These are phyloP conservation scores for Penicillium rolfsii DNA, from an alignment of 2,329 filamentous ascomycete genomes.

Conservation along the genomic window DNA sequence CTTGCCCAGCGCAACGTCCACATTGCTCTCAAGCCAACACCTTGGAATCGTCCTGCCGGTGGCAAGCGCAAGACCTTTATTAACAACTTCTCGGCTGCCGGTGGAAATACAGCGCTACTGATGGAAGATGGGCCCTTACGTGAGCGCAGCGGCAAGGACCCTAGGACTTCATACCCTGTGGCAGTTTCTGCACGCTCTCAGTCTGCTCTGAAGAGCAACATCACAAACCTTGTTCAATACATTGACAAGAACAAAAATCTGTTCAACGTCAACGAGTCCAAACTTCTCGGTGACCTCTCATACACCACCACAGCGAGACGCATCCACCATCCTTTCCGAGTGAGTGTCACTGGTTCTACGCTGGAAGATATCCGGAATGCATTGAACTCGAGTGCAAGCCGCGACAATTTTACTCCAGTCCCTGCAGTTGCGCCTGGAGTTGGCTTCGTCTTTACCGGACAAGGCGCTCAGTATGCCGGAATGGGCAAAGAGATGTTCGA, in stretches of 20 bases:
- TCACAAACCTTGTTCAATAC: constrained; percentile 58
- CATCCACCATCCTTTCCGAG: constrained; percentile 45
- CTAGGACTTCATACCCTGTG: constrained; percentile 62
- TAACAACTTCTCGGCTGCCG: constrained; percentile 73
- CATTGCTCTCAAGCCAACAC: constrained; percentile 52
- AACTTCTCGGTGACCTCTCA: constrained; percentile 60
- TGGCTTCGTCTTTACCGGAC: constrained; percentile 42
- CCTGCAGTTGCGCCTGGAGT: constrained; percentile 27
- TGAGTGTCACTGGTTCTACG: constrained; percentile 30
- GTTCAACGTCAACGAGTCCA: constrained; percentile 37
- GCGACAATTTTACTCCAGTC: constrained; percentile 26
- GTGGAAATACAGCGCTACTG: constrained; percentile 70
- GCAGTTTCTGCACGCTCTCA: constrained; percentile 61
- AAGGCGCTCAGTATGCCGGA: constrained; percentile 43
- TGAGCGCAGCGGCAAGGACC: constrained; percentile 45
- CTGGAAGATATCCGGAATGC: constrained; percentile 22
- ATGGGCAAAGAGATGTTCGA: constrained; percentile 36
- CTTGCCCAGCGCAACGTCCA: constrained; percentile 47
- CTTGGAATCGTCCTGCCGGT: constrained; percentile 39
- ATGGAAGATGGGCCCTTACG: constrained; percentile 59
- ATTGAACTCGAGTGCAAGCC: constrained; percentile 24
- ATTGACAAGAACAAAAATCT: constrained; percentile 55
- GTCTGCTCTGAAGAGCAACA: constrained; percentile 57
- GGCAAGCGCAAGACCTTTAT: constrained; percentile 51
- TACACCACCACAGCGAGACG: constrained; percentile 69